Base-by-base conservation (phyloP, 371 early-diverging fungal genomes). In the Amoeboaphelidium occidentale region DNA sequence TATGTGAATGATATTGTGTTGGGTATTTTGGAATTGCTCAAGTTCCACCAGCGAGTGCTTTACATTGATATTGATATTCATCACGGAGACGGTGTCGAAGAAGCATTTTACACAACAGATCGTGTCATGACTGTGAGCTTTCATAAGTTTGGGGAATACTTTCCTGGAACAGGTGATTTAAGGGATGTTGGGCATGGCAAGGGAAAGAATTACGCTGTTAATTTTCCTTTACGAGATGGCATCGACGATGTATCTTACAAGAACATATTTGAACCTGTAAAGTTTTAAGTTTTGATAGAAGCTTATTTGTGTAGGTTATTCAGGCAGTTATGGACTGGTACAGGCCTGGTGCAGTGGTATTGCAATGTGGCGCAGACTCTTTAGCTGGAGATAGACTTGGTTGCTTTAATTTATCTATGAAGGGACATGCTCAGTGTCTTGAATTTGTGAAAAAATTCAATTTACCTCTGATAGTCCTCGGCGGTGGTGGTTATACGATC, bases 301-400 rank as follows among this genome's bases (percentile, higher is more conserved):
- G 39, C n/a, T n/a, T n/a, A n/a, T n/a, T n/a, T n/a, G n/a, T n/a
- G n/a, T n/a, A n/a, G n/a, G 70, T 89, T 10, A 80, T 93, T 59
- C 69, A 74, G 45, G 67, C 71, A 0, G 75, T 79, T 2, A 79
- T 86, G 51, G 75, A 75, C 45, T 75, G 72, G 1, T 91, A 76
- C 58, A 64, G 68, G 43, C 94, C 94, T 1, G 69, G 74, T 21
- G 85, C 77, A 0, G 76, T 91, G 46, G 90, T 94, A 0, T 57
- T 90, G 32, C 92, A 94, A 59, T 90, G 89, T 60, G 94, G 94
- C n/a, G 90, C 91, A 0, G 94, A 94, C 58, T 89, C 90, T 10
- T 59, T 94, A 3, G 89, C 83, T 0, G 77, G 77, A 43, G 94
- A 94, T 67, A 70, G 84, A 14, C 60, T 94, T 17, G 94, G 94